Base-by-base conservation (phyloP, 257 asterid genomes). In the Cinchona pubescens region DNA sequence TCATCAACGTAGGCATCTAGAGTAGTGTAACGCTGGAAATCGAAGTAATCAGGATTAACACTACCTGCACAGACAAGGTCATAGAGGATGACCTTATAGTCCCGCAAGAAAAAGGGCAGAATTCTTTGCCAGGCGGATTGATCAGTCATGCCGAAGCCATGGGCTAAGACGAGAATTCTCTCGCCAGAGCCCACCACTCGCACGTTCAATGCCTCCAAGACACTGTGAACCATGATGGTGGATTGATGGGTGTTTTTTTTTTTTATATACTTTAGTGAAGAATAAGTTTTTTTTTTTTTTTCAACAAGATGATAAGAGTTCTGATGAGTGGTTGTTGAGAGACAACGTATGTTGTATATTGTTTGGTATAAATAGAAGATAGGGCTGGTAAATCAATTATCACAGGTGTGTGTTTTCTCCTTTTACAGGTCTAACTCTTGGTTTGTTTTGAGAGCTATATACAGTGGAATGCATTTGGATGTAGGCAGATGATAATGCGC, bases 41-140 rank as follows among this genome's bases (percentile, higher is more conserved):
- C 94, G 81, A 94, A 94, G 88, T 81, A 81, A 66, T 94, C 98
- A 11, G 98, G 98, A 81, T 92, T 94, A 48, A 94, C 98, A 12
- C 96, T 90, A 79, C 98, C 98, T 62, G 98, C 98, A 73, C 98
- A 94, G n/a, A 89, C 97, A 37, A 94, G 90, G 77, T 94, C 98
- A 59, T 84, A 94, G 32, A 91, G 88, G 3, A 94, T 85, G 21
- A 94, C 86, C 42, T 87, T 85, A 80, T 90, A 88, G 29, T 94
- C 96, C 29, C 88, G 85, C 37, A 81, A 65, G 83, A 94, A 86
- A 69, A 75, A 89, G 1, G 97, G 99, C 19, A 92, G 83, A 83
- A 94, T 89, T 64, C 95, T 87, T 69, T 90, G 88, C 97, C 99
- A 94, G 8, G 96, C 97, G 4, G 97, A 94, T 55, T 94, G 97